A percentile compares a stretch with the other conserved stretches of the same genome.
Conservation (phyloP, 495 filamentous ascomycete species). For the Amorphotheca resinae region DNA sequence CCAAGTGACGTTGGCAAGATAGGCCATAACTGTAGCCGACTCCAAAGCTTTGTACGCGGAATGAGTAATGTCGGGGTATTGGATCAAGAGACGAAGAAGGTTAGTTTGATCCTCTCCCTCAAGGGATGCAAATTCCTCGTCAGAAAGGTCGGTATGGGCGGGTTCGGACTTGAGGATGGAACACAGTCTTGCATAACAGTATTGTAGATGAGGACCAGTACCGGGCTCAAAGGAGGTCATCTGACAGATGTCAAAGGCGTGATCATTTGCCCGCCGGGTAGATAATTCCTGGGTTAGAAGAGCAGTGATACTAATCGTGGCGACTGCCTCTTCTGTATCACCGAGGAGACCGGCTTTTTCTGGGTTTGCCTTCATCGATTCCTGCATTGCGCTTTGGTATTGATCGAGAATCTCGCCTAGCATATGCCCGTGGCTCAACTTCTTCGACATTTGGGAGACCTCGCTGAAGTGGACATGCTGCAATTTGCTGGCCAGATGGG, state of each 20-base stretch:
- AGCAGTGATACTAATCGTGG: conserved; percentile 49
- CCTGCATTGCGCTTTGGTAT: conserved; percentile 31
- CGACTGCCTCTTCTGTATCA: conserved; percentile 21
- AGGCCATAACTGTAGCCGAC: conserved; percentile 47
- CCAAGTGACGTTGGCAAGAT: conserved; percentile 48
- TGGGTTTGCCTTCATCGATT: conserved; percentile 50
- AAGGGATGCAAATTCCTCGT: conserved; percentile 27
- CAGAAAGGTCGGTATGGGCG: conserved; percentile 39
- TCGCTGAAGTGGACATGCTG: conserved; percentile 66
- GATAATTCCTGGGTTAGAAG: conserved; percentile 66
- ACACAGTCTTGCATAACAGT: conserved; percentile 55
- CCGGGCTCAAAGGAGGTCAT: conserved; percentile 63
- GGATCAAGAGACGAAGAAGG: conserved; percentile 44
- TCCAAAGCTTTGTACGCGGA: conserved; percentile 52
- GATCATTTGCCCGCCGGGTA: conserved; percentile 56
- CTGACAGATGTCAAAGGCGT: conserved; percentile 53
- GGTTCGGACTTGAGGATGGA: conserved; percentile 41
- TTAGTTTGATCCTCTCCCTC: conserved; percentile 43
- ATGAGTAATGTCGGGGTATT: conserved; percentile 51
- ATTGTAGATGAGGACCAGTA: conserved; percentile 59
- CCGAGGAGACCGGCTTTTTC: conserved; percentile 31
- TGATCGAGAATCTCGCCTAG: conserved; percentile 38
- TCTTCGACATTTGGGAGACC: conserved; percentile 57
- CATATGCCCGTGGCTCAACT: conserved; percentile 52
- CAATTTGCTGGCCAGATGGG: conserved; percentile 47